Base-by-base conservation (phyloP, 495 filamentous ascomycete genomes). In the Penicillium herquei region DNA sequence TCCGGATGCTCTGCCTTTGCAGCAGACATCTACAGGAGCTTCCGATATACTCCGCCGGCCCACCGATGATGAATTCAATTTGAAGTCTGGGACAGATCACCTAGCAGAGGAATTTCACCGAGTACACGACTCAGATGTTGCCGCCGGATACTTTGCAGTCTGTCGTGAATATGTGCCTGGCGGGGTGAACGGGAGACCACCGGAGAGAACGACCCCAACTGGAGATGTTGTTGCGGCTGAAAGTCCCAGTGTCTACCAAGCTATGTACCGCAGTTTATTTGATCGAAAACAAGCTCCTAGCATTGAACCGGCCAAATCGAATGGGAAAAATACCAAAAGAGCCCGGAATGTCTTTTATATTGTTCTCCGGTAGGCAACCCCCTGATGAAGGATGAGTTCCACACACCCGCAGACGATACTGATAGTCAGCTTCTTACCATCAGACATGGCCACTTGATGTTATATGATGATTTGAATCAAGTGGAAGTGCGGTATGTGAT, bases 231-330 rank as follows among this genome's bases (percentile, higher is more conserved):
- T 84, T 53, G 84, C 84, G 31, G 72, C 86, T 9, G 89, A 90
- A 57, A 95, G 90, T 67, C 91, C 88, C 39, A 95, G 90, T 63
- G 92, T 98, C 30, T 97, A 98, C 65, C 95, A 98, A 80, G 85
- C 87, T 68, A 96, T 98, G 94, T 98, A 98, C 69, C 78, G 92
- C 61, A 95, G 89, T 70, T 84, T 98, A 43, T 98, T 98, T 66
- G 93, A 98, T 57, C 83, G 94, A 46, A 93, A 89, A 61, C 82
- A 86, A 48, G 50, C 70, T 1, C 74, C 75, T n/a, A 78, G 70
- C 42, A 78, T 78, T 52, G 75, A 78, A 37, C 75, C 75, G 3
- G 68, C 63, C 2, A 80, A 78, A 44, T 68, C 61, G 35, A 77
- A 74, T 64, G 74, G 80, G 54, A 89, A 84, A 69, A 83, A 81